Base-by-base conservation (phyloP, 805 yeast species). In the Zygoascus ofunaensis region DNA sequence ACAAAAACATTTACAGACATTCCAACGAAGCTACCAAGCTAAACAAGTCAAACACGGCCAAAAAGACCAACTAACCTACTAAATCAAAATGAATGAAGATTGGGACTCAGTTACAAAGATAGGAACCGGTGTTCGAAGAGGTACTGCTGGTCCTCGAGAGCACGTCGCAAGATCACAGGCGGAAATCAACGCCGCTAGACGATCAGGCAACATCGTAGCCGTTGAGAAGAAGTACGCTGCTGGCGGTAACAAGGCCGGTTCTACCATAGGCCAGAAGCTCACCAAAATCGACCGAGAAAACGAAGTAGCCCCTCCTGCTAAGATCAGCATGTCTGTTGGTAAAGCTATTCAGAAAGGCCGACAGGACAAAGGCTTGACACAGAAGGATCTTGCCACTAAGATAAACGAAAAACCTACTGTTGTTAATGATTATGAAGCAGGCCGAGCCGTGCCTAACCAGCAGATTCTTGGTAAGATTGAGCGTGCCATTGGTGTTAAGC, bases 371-470 rank as follows among this genome's bases (percentile, higher is more conserved):
- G 77, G 78, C 59, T 63, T 89, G 62, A 82, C 97, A 7, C 98
- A 92, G 68, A 92, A 92, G 74, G 98, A 92, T 57, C 75, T 92
- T 58, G 98, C 98, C 57, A 87, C 95, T 46, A 84, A 82, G 64
- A 76, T 90, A 60, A 90, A 89, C 64, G 98, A 92, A 70, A 92
- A 92, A 72, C 96, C 97, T 49, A 87, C 81, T 55, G 83, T 92
- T 49, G 80, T 92, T 60, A 89, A 87, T 66, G 98, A 92, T 61
- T 92, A 92, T 66, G 98, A 92, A 71, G 85, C 94, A 45, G 97
- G 95, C 48, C 80, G 94, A 62, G 98, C 95, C 37, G 78, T 83
- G 54, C 98, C 98, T 47, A 89, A 86, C 71, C 98, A 92, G 72
- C 97, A 89, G 68, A 67, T 92, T 43, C 74, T 92, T 58, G 89